Percentiles rank a stretch among this genome's conserved stretches.
Evolutionary conservation across 1,284 basidiomycete genomes (phyloP).

Genomic region (Athelia sp.): DNA sequence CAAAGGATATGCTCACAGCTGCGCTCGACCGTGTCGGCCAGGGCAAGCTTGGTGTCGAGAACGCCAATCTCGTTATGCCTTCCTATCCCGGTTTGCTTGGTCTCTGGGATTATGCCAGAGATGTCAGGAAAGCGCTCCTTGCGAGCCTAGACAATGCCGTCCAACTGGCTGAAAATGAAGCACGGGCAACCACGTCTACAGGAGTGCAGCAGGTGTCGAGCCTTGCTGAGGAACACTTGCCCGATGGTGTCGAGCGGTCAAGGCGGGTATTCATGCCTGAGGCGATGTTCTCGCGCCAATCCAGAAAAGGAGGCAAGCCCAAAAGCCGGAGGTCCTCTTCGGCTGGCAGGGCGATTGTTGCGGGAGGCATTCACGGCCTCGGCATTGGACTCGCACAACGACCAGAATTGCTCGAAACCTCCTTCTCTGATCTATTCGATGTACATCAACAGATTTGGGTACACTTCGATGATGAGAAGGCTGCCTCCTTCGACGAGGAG

Average conservation of each 20-base stretch:
- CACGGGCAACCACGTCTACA: slow-evolving; percentile 62
- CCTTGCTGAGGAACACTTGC: slow-evolving; percentile 79
- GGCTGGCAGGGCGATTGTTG: slow-evolving; percentile 52
- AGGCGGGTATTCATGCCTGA: slow-evolving; percentile 89
- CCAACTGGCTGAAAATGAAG: slow-evolving; percentile 79
- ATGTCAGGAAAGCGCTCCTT: slow-evolving; percentile 79
- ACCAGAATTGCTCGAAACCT: slow-evolving; percentile 66
- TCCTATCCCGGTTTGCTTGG: slow-evolving; percentile 84
- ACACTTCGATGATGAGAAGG: slow-evolving; percentile 53
- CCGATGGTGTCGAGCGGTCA: slow-evolving; percentile 75
- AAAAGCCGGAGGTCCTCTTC: slow-evolving; percentile 39
- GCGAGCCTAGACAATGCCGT: slow-evolving; percentile 82
- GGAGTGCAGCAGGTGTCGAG: slow-evolving; percentile 70
- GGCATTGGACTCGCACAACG: slow-evolving; percentile 73
- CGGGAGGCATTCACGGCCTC: slow-evolving; percentile 67
- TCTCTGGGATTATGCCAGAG: slow-evolving; percentile 86
- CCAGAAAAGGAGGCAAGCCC: slow-evolving; percentile 38
- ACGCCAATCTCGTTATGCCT: slow-evolving; percentile 55
- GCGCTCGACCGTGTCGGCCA: slow-evolving; percentile 78
- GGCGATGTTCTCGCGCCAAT: slow-evolving; percentile 83
- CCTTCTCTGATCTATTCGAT: slow-evolving; percentile 85
- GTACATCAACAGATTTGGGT: slow-evolving; percentile 74
- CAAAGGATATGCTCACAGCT: slow-evolving; percentile 57
- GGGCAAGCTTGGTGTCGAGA: slow-evolving; percentile 65
- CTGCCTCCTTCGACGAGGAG: slow-evolving; percentile 41